Evolutionary conservation across 805 yeast species (phyloP).

Genomic region (Saccharomyces kudriavzevii): DNA sequence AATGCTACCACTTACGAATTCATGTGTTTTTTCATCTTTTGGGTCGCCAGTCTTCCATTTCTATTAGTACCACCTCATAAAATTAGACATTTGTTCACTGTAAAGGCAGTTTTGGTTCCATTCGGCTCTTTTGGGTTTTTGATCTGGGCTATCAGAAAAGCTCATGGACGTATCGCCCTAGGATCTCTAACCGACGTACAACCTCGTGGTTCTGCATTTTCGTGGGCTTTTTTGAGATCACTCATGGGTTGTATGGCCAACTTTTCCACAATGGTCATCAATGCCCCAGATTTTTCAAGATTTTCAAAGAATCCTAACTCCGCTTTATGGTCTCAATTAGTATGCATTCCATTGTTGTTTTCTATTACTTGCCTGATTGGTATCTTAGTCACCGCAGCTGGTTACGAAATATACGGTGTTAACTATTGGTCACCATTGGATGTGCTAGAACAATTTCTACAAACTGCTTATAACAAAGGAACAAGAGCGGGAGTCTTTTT

Average conservation of each 20-base stretch:
- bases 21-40: constrained; percentile 66
- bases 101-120: constrained; percentile 67
- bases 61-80: constrained; percentile 72
- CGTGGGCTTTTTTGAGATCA: constrained; percentile 44
- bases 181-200: constrained; percentile 6
- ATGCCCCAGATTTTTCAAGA: constrained; percentile 79
- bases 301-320: constrained; percentile 49
- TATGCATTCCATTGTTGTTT: constrained; percentile 63
- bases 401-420: constrained; percentile 34
- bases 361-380: constrained; percentile 73
- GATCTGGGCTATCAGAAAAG: constrained; percentile 72
- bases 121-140: constrained; percentile 72
- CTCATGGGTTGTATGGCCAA: constrained; percentile 71
- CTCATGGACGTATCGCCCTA: constrained; percentile 42
- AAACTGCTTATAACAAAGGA: constrained; percentile 35
- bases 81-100: constrained; percentile 71
- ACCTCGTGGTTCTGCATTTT: constrained; percentile 5
- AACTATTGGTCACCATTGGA: constrained; percentile 45
- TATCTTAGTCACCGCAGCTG: constrained; percentile 69
- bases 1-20: constrained; percentile 62
- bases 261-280: constrained; percentile 70
- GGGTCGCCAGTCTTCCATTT: constrained; percentile 68
- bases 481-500: constrained; percentile 67
- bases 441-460: constrained; percentile 43
- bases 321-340: constrained; percentile 42